Evolutionary conservation across 495 filamentous ascomycete genomes (phyloP).

Genomic region (Thermothielavioides terrestris): DNA sequence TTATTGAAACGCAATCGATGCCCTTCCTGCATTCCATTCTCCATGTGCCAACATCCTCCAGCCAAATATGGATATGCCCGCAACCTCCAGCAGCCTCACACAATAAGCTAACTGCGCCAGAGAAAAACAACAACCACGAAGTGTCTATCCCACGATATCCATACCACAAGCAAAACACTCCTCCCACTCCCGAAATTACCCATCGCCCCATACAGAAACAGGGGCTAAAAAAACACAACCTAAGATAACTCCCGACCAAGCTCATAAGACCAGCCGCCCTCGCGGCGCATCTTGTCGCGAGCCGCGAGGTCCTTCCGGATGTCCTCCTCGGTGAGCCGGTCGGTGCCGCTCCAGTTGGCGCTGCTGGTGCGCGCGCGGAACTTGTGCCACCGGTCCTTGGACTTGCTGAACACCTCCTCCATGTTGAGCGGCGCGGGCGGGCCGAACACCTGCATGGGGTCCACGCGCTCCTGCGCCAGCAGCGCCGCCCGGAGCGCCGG

Average conservation of each 20-base stretch:
- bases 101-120: no score
- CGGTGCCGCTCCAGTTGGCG: conserved; percentile 84
- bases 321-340: conserved; percentile 83
- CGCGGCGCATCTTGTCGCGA: conserved; percentile 66
- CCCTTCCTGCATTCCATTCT: no score
- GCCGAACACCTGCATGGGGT: conserved; percentile 84
- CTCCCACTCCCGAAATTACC: not conserved
- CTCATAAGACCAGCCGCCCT: conserved; percentile 79
- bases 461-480: conserved; percentile 66
- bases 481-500: conserved; percentile 65
- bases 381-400: conserved; percentile 69
- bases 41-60: no score
- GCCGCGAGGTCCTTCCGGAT: conserved; percentile 71
- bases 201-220: not conserved
- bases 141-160: no score
- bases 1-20: no score
- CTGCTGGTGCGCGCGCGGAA: conserved; percentile 85
- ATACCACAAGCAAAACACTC: no score
- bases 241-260: conserved; percentile 36
- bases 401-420: conserved; percentile 87
- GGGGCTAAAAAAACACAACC: not conserved
- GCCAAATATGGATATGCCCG: no score
- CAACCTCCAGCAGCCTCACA: no score
- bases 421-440: conserved; percentile 76
- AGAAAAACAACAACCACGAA: no score